Evolutionary conservation across 1,284 basidiomycete species (phyloP).

Genomic region (Leccinum pachyderme): DNA sequence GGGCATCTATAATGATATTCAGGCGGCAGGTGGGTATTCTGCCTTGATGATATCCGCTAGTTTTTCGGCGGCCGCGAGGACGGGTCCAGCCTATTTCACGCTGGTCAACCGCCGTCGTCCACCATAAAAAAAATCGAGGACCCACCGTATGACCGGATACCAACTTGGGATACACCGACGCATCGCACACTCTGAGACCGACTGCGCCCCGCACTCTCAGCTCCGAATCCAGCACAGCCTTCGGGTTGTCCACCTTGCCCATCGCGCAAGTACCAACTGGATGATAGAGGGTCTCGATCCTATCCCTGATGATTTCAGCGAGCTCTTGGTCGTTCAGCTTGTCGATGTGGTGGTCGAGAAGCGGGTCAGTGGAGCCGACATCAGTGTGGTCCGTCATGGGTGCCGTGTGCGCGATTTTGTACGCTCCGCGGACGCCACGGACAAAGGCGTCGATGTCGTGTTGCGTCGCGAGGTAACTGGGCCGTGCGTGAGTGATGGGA

Average conservation of each 20-base stretch:
- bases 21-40: conserved; percentile 8
- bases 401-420: conserved; percentile 48
- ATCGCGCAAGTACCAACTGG: conserved; percentile 60
- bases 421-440: conserved; percentile 50
- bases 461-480: conserved; percentile 54
- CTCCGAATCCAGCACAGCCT: conserved; percentile 48
- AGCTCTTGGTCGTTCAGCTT: conserved; percentile 44
- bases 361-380: conserved; percentile 34
- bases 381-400: conserved; percentile 52
- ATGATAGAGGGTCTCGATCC: conserved; percentile 59
- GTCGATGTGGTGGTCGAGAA: conserved; percentile 45
- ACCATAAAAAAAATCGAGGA: conserved; percentile 3
- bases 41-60: conserved; percentile 58
- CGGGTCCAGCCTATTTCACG: conserved; percentile 50
- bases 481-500: neutral
- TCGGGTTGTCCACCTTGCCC: conserved; percentile 36
- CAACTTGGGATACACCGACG: conserved; percentile 56
- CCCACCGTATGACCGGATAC: conserved; percentile 63
- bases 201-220: conserved; percentile 47
- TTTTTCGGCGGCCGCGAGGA: conserved; percentile 62
- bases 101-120: neutral
- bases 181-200: conserved; percentile 57
- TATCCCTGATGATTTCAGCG: conserved; percentile 41
- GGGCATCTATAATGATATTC: neutral
- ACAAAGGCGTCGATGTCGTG: conserved; percentile 56